Conservation (phyloP, 1,284 basidiomycete genomes). For the Tausonia pullulans region DNA sequence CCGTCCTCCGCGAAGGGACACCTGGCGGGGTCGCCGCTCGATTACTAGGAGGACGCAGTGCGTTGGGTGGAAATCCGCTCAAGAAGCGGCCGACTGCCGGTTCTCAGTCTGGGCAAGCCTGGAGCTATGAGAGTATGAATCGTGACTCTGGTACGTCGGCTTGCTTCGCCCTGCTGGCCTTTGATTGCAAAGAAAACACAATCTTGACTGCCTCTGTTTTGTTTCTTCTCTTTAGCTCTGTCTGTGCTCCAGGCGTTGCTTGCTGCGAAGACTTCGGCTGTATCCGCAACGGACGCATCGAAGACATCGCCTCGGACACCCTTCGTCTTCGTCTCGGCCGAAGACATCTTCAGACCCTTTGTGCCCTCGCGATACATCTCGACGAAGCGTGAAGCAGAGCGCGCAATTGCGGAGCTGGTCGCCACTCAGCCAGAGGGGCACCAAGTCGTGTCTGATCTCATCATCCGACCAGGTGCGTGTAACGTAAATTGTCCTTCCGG, state of each 20-base stretch:
- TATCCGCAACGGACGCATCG: conserved; percentile 11
- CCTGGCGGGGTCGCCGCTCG: conserved; percentile 44
- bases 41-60: conserved; percentile 30
- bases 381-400: conserved; percentile 82
- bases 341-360: conserved; percentile 79
- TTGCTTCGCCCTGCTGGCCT: conserved; percentile 8
- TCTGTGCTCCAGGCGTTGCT: conserved; percentile 63
- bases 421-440: conserved; percentile 6
- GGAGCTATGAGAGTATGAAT: conserved; percentile 70
- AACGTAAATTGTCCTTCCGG: not conserved
- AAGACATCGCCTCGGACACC: conserved; percentile 16
- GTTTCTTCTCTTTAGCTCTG: conserved; percentile 43
- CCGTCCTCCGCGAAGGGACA: conserved; percentile 48
- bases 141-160: conserved; percentile 67
- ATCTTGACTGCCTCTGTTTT: conserved; percentile 6
- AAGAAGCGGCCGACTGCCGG: conserved; percentile 33
- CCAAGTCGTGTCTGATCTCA: conserved; percentile 47
- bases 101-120: conserved; percentile 28
- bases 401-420: conserved; percentile 38
- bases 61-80: conserved; percentile 49
- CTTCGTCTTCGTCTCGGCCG: conserved; percentile 90
- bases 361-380: conserved; percentile 75
- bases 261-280: conserved; percentile 31
- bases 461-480: conserved; percentile 69
- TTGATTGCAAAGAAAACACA: not conserved